These are phyloP conservation scores for Trichoderma brevicompactum DNA, from an alignment of 2,329 filamentous ascomycete species.

Conservation along the genomic window DNA sequence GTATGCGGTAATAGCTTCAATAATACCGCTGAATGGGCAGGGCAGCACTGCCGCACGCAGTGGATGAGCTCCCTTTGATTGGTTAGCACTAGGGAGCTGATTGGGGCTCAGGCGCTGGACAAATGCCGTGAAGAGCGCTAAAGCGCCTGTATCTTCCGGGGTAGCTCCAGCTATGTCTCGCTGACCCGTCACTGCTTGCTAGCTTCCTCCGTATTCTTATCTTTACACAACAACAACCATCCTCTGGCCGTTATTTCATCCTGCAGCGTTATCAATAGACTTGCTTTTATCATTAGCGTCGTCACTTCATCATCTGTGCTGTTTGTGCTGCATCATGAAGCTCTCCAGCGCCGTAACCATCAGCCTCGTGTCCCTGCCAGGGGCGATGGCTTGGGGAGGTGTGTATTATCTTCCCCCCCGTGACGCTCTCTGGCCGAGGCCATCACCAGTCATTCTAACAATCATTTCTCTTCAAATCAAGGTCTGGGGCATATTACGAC, in stretches of 20 bases:
- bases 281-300: neutral
- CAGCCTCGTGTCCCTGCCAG: conserved; percentile 42
- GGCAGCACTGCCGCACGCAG: conserved; percentile 15
- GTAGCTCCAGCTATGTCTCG: conserved; percentile 12
- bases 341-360: conserved; percentile 38
- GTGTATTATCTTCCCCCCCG: conserved; percentile 33
- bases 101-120: neutral
- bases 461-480: conserved; percentile 34
- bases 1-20: too few species aligned
- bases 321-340: conserved; percentile 39
- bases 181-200: neutral
- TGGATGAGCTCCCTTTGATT: conserved; percentile 14
- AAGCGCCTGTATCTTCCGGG: conserved; percentile 6
- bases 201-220: neutral
- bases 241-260: neutral
- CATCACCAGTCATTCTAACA: conserved; percentile 16
- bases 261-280: neutral
- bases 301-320: neutral
- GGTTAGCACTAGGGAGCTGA: neutral
- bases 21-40: neutral
- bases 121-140: too few species aligned
- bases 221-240: conserved; percentile 9
- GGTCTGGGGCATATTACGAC: conserved; percentile 69
- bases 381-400: conserved; percentile 50
- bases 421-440: neutral